Base-by-base conservation (phyloP, 2,329 filamentous ascomycete species). In the Cladosporium sp. region DNA sequence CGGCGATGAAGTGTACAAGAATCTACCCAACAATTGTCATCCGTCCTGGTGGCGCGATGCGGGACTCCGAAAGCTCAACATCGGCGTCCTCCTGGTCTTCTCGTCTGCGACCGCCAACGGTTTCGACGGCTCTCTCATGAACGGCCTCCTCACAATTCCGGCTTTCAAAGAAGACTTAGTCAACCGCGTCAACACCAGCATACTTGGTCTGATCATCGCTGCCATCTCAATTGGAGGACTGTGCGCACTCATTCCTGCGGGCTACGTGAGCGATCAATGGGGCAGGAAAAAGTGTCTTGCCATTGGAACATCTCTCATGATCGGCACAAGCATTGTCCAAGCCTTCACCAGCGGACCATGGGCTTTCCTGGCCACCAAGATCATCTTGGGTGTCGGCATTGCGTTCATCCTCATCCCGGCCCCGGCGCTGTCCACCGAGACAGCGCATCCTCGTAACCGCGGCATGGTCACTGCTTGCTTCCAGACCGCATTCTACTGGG, bases 231-330 rank as follows among this genome's bases (percentile, higher is more conserved):
- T 66, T 17, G 63, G 62, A 28, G 56, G 66, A 60, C 58, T 63
- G 42, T 56, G 58, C 56, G 56, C 59, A 8, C 59, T 64, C 25
- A 44, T 65, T 45, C 61, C 62, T 48, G 61, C 60, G 9, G 60
- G 63, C 56, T 56, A 56, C 45, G 48, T 65, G 9, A 61, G 59
- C 57, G 65, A 67, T 42, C 57, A 52, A 48, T 61, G 58, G 62
- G 65, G 35, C 60, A 54, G 66, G 20, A 65, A 66, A 44, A 64
- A 66, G 10, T 65, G 62, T 49, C 64, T 65, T 28, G 59, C 59
- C 13, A 40, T 72, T 25, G 77, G 78, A 19, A 78, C 76, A 60
- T 19, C 73, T 15, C 67, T 80, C 56, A 57, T 57, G 36, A 44
- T 57, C 15, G 35, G 13, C 4, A 50, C 44, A 6, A 50, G 44